These are phyloP conservation scores for Trichoderma hamatum DNA, from an alignment of 2,329 filamentous ascomycete genomes.

Conservation along the genomic window DNA sequence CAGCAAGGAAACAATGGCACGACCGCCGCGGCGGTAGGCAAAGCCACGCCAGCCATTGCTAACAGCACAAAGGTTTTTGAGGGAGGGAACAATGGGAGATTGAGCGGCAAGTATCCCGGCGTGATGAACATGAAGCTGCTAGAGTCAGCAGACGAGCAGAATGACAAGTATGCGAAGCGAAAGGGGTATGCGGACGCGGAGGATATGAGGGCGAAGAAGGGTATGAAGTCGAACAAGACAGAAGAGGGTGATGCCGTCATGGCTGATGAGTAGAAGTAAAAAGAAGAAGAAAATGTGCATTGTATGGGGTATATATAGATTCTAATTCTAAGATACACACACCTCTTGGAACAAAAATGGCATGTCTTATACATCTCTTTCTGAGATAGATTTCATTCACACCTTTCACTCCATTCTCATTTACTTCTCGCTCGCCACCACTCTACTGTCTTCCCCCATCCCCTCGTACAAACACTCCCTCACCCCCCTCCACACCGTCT, in stretches of 20 bases:
- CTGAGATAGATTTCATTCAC: not conserved
- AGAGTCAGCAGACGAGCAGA: slow-evolving; percentile 57
- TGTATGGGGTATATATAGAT: slow-evolving; percentile 8
- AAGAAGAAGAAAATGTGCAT: not conserved
- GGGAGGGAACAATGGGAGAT: slow-evolving; percentile 55
- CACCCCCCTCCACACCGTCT: slow-evolving; percentile 87
- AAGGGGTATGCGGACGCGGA: slow-evolving; percentile 59
- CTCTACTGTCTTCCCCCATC: slow-evolving; percentile 41
- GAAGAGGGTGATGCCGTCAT: slow-evolving; percentile 28
- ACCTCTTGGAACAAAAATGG: not conserved
- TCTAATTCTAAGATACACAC: not conserved
- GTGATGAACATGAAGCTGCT: slow-evolving; percentile 56
- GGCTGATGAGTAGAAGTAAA: slow-evolving; percentile 15
- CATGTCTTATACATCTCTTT: not conserved
- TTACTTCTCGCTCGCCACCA: slow-evolving; percentile 27
- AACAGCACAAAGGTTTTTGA: slow-evolving; percentile 52
- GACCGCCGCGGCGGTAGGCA: not conserved
- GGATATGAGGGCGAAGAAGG: slow-evolving; percentile 48
- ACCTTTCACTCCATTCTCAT: not conserved
- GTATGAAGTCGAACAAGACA: slow-evolving; percentile 38
- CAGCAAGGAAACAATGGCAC: slow-evolving; percentile 39
- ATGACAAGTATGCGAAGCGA: slow-evolving; percentile 63
- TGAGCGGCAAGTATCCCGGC: slow-evolving; percentile 58
- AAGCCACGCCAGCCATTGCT: slow-evolving; percentile 29
- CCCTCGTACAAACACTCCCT: slow-evolving; percentile 76